Conservation (phyloP, 768 basidiomycete species). For the Rhodosporidiobolus odoratus region DNA sequence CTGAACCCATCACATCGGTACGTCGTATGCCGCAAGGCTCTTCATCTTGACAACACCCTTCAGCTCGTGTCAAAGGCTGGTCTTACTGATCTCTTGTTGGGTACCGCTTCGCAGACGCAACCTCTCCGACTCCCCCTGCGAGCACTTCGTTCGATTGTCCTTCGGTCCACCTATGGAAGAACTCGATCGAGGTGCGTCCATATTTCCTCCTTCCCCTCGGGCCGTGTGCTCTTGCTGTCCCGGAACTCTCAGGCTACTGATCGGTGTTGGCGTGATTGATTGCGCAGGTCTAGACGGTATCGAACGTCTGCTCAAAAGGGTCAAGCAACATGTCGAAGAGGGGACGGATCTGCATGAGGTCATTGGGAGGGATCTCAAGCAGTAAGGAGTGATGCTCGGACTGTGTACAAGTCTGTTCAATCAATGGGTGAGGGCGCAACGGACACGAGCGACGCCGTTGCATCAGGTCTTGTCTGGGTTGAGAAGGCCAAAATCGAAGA, state of each 20-base stretch:
- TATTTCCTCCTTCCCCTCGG: not conserved
- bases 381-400: too few species aligned
- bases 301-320: slow-evolving; percentile 63
- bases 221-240: not conserved
- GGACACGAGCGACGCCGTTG: too few species aligned
- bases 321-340: slow-evolving; percentile 9
- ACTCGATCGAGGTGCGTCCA: slow-evolving; percentile 52
- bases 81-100: not conserved
- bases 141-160: slow-evolving; percentile 79
- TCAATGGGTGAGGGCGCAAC: too few species aligned
- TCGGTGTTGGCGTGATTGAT: not conserved
- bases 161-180: slow-evolving; percentile 29
- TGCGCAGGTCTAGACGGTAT: slow-evolving; percentile 74
- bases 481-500: too few species aligned
- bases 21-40: not conserved
- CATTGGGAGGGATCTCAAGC: slow-evolving; percentile 14
- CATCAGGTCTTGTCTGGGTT: too few species aligned
- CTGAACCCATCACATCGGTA: slow-evolving; percentile 54
- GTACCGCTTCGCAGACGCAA: slow-evolving; percentile 52
- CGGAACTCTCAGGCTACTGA: too few species aligned
- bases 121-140: slow-evolving; percentile 82
- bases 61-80: not conserved
- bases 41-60: not conserved
- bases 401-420: too few species aligned
- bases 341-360: slow-evolving; percentile 25